Percentiles rank a stretch among this genome's conserved stretches.
These are phyloP conservation scores for Diutina neorugosa DNA, from an alignment of 1,139 yeast species.

Conservation along the genomic window DNA sequence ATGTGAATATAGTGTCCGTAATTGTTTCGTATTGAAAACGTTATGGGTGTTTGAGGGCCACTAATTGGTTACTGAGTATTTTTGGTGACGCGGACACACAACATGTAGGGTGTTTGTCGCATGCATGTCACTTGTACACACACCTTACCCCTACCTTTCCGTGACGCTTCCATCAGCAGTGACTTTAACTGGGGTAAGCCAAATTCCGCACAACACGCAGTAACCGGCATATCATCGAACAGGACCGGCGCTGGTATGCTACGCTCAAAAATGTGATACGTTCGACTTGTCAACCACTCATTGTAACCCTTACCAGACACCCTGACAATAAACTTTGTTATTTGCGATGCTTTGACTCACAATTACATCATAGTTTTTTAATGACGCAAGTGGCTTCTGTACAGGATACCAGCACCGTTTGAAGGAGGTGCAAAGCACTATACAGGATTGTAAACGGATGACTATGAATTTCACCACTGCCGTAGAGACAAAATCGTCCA, in stretches of 20 bases:
- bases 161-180: background rate
- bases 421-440: background rate
- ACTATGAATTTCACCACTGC: background rate
- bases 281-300: no score
- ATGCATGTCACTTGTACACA: background rate
- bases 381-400: background rate
- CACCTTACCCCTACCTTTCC: background rate
- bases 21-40: background rate
- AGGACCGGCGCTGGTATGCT: no score
- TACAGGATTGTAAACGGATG: background rate
- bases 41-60: background rate
- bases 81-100: background rate
- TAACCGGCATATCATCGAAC: background rate
- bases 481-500: no score
- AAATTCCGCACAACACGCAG: background rate
- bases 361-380: background rate
- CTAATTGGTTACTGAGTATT: background rate
- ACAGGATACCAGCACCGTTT: background rate
- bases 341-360: background rate
- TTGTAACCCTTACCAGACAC: no score
- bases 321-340: no score
- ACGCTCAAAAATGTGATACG: no score
- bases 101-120: background rate
- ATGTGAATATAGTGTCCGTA: background rate
- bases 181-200: background rate